Conservation (phyloP, 108 stramenopile species). For the Nitzschia sp. region DNA sequence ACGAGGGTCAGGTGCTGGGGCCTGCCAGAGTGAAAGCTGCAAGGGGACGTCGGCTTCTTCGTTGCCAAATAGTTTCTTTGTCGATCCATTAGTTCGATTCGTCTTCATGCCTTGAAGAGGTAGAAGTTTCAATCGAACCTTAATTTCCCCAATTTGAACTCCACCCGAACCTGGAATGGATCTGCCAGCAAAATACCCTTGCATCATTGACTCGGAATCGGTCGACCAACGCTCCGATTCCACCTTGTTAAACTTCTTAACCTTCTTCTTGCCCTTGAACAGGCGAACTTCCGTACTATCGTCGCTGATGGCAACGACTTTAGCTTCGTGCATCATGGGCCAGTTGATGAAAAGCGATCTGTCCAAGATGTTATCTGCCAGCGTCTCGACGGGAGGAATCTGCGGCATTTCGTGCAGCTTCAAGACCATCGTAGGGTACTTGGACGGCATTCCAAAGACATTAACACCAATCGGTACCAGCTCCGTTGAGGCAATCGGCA, state of each 20-base stretch:
- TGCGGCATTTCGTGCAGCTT: constrained; percentile 73
- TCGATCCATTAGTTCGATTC: constrained; percentile 83
- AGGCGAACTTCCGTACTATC: constrained; percentile 62
- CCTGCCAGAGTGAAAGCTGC: constrained; percentile 89
- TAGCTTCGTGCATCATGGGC: constrained; percentile 98
- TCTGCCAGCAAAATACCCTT: constrained; percentile 76
- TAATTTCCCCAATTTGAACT: constrained; percentile 86
- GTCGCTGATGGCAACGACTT: constrained; percentile 89
- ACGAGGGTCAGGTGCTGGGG: constrained; percentile 94
- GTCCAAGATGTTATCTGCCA: constrained; percentile 81
- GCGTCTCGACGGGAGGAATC: constrained; percentile 61
- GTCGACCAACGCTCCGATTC: constrained; percentile 69
- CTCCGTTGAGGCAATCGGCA: constrained; percentile 74
- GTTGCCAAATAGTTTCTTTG: constrained; percentile 88
- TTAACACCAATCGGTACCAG: constrained; percentile 73
- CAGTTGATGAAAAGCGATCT: constrained; percentile 93
- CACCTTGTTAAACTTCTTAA: constrained; percentile 42
- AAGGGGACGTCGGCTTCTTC: constrained; percentile 95
- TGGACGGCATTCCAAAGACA: constrained; percentile 86
- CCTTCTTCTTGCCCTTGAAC: constrained; percentile 49
- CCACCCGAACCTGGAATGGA: constrained; percentile 85
- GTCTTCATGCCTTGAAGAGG: constrained; percentile 95
- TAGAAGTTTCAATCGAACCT: constrained; percentile 79
- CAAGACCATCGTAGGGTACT: constrained; percentile 88
- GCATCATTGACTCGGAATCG: constrained; percentile 64